Percentiles rank a stretch among this genome's conserved stretches.
Evolutionary conservation across 2,329 filamentous ascomycete species (phyloP).

Genomic region (Ophiocordyceps camponoti-floridani): DNA sequence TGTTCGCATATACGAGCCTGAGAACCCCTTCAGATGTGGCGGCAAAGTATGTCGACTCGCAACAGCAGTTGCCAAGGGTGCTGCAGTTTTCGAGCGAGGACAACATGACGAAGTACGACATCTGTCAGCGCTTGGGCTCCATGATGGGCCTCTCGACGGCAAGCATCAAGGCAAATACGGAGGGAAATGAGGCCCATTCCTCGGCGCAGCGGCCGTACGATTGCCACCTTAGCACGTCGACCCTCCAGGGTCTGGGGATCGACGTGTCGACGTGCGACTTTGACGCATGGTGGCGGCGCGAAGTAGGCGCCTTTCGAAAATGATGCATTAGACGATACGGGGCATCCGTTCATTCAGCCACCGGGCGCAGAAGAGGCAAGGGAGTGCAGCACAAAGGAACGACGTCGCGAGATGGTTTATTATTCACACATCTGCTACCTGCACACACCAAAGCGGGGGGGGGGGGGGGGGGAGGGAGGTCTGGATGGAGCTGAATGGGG

Average conservation of each 20-base stretch:
- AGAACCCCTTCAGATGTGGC: slow-evolving; percentile 40
- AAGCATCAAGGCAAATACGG: slow-evolving; percentile 48
- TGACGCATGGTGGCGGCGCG: slow-evolving; percentile 59
- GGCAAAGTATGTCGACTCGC: slow-evolving; percentile 43
- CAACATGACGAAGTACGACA: slow-evolving; percentile 76
- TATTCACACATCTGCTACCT: no score
- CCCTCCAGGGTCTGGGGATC: slow-evolving; percentile 55
- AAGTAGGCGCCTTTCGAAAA: slow-evolving; percentile 40
- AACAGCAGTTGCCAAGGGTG: slow-evolving; percentile 42
- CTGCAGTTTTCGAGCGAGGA: slow-evolving; percentile 83
- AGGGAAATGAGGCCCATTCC: slow-evolving; percentile 53
- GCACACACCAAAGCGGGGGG: no score
- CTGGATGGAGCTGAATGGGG: not conserved
- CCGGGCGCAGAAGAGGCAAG: no score
- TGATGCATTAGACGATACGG: slow-evolving; percentile 10
- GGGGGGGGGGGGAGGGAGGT: not conserved
- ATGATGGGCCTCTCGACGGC: slow-evolving; percentile 60
- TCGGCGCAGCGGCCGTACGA: slow-evolving; percentile 69
- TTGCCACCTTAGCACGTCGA: slow-evolving; percentile 67
- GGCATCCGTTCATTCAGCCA: not conserved
- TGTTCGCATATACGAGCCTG: no score
- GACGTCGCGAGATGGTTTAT: no score
- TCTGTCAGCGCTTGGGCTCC: slow-evolving; percentile 59
- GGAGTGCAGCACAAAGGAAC: no score
- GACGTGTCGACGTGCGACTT: slow-evolving; percentile 61